A percentile compares a stretch with the other conserved stretches of the same genome.
Evolutionary conservation across 495 filamentous ascomycete genomes (phyloP).

Genomic region (Bacidia rubella): DNA sequence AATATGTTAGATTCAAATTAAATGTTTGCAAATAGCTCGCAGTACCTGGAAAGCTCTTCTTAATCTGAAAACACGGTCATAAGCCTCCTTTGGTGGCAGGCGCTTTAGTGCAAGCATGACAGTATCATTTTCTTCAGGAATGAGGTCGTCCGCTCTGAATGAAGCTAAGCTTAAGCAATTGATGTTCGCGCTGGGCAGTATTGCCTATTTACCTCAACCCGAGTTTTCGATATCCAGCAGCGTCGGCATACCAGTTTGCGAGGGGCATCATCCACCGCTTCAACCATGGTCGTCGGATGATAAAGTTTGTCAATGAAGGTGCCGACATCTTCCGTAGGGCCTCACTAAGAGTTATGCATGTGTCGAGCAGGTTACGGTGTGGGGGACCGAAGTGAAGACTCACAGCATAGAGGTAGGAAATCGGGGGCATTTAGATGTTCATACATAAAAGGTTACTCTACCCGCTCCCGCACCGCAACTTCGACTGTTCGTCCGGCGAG

Average conservation of each 20-base stretch:
- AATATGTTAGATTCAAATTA: neutral
- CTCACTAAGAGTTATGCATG: too few relatives aligned
- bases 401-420: neutral
- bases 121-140: conserved; percentile 74
- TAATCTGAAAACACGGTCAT: conserved; percentile 94
- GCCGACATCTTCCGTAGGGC: conserved; percentile 45
- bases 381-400: neutral
- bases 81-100: conserved; percentile 75
- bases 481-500: neutral
- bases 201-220: conserved; percentile 60
- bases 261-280: conserved; percentile 60
- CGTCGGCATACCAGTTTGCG: conserved; percentile 70
- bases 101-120: conserved; percentile 83
- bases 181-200: neutral
- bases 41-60: conserved; percentile 84
- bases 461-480: neutral
- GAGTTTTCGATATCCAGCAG: conserved; percentile 83
- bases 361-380: too few relatives aligned
- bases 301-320: conserved; percentile 55
- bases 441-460: neutral
- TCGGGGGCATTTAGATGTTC: neutral
- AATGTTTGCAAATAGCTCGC: neutral
- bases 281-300: conserved; percentile 75
- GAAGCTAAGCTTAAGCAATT: neutral
- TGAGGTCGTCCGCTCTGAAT: conserved; percentile 76